Evolutionary conservation across 1,284 basidiomycete genomes (phyloP).

Genomic region (Veloporphyrellus conicus): DNA sequence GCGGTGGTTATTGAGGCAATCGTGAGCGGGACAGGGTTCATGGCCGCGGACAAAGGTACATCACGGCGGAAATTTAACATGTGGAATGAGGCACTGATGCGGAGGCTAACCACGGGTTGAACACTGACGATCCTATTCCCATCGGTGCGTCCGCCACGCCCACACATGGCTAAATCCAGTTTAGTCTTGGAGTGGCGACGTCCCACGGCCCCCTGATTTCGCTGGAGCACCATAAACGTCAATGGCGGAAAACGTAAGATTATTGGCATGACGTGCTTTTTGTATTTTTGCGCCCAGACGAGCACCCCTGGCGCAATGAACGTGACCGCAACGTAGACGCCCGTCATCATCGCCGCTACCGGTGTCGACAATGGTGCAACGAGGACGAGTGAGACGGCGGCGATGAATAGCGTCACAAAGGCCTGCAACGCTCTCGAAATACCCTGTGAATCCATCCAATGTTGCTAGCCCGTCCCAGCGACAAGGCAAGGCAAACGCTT

Average conservation of each 20-base stretch:
- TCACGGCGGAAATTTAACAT: constrained; percentile 28
- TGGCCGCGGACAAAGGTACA: constrained; percentile 28
- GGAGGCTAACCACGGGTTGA: constrained; percentile 19
- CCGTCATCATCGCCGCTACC: constrained; percentile 48
- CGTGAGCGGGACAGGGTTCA: constrained; percentile 2
- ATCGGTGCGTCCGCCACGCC: constrained; percentile 28
- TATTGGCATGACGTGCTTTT: constrained; percentile 55
- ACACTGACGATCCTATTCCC: constrained; percentile 30
- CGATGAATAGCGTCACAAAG: constrained; percentile 48
- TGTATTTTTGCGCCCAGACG: constrained; percentile 79
- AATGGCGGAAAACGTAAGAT: constrained; percentile 25
- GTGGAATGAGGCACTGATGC: constrained; percentile 13
- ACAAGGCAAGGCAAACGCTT: constrained; percentile 26
- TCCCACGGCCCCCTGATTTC: constrained; percentile 53
- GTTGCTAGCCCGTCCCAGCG: constrained; percentile 18
- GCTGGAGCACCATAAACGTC: constrained; percentile 27
- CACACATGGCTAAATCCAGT: constrained; percentile 34
- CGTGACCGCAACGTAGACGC: constrained; percentile 53
- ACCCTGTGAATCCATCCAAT: constrained; percentile 36
- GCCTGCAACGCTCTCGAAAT: constrained; percentile 44
- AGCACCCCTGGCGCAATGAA: constrained; percentile 69
- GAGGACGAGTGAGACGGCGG: constrained; percentile 47
- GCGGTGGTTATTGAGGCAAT: constrained; percentile 4
- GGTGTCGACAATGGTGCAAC: constrained; percentile 51
- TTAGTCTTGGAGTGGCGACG: constrained; percentile 53